A percentile compares a stretch with the other conserved stretches of the same genome.
These are phyloP conservation scores for Starmerella gropengiesseri DNA, from an alignment of 805 yeast species.

Conservation along the genomic window DNA sequence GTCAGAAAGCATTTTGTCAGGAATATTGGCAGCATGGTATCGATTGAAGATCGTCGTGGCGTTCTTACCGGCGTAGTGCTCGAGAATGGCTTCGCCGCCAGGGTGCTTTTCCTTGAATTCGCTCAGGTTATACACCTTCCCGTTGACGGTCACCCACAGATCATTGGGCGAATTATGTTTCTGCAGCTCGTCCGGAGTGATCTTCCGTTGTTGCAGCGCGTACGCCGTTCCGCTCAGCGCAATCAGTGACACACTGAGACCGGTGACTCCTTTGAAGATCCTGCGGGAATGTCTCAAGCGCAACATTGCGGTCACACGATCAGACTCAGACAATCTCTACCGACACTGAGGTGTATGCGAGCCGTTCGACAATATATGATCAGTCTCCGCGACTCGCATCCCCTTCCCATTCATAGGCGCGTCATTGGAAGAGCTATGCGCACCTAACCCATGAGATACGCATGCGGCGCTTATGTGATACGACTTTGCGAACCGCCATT, in stretches of 20 bases:
- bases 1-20: slow-evolving; percentile 47
- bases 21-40: slow-evolving; percentile 75
- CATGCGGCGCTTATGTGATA: no score
- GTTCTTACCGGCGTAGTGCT: slow-evolving; percentile 54
- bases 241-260: not conserved
- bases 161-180: slow-evolving; percentile 49
- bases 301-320: no score
- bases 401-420: no score
- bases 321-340: no score
- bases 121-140: slow-evolving; percentile 68
- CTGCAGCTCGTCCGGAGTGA: slow-evolving; percentile 30
- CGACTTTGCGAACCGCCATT: no score
- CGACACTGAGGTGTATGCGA: no score
- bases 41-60: slow-evolving; percentile 79
- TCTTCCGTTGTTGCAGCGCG: not conserved
- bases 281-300: not conserved
- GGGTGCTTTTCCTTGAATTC: slow-evolving; percentile 49
- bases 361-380: no score
- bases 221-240: slow-evolving; percentile 1
- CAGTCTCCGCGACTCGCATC: no score
- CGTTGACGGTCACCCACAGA: slow-evolving; percentile 79
- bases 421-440: no score
- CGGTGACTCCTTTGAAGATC: not conserved
- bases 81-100: slow-evolving; percentile 47
- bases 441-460: no score